These are phyloP conservation scores for Acanthamoeba quina DNA, from an alignment of 208 protist genomes.

Conservation along the genomic window DNA sequence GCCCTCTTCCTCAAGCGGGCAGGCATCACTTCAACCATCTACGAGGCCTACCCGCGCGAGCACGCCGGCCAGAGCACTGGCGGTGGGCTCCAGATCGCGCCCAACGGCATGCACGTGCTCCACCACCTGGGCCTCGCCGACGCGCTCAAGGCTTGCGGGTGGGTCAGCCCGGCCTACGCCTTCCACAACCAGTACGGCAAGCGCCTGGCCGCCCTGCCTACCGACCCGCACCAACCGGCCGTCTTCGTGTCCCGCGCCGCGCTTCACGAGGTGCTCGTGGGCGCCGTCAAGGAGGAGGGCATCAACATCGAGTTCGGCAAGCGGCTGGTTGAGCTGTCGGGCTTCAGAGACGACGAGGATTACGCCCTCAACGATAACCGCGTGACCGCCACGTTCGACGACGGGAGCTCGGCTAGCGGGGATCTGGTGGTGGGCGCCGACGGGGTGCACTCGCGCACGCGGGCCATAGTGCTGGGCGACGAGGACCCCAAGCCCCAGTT, in stretches of 20 bases:
- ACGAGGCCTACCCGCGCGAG: not conserved
- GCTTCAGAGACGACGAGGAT: not conserved
- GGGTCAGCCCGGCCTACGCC: not conserved
- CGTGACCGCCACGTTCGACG: not conserved
- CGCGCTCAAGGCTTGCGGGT: not conserved
- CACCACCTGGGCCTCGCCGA: not conserved
- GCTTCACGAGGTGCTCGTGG: not conserved
- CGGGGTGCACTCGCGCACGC: not conserved
- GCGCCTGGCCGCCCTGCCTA: not conserved
- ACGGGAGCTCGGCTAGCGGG: not conserved
- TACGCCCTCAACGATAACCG: not conserved
- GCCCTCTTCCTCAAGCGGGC: not conserved
- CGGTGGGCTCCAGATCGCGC: not conserved
- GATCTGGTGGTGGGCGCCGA: conserved; percentile 42
- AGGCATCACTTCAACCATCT: not conserved
- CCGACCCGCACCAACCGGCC: not conserved
- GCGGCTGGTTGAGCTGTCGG: not conserved
- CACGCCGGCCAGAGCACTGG: not conserved
- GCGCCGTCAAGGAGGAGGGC: not conserved
- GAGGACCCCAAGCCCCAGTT: not conserved
- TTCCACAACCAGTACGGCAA: not conserved
- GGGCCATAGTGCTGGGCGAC: not conserved
- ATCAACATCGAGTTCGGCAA: conserved; percentile 11
- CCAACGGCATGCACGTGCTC: conserved; percentile 36
- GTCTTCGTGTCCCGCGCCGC: not conserved